phyloP scores from a whole-genome alignment of 164 flowering plant genomes.

The Stephania japonica region DNA sequence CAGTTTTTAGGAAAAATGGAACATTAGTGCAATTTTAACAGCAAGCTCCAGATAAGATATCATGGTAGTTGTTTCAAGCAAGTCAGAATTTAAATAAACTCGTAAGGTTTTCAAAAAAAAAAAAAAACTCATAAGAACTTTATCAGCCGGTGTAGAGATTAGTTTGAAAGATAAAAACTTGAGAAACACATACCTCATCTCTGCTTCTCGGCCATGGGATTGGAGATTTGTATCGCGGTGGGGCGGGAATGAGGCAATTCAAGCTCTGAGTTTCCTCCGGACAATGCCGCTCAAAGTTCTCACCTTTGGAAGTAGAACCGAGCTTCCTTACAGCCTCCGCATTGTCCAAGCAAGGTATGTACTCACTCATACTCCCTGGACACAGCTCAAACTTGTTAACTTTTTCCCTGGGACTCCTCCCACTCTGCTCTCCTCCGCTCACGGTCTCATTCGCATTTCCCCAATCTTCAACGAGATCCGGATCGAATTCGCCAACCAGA shows the following conservation, averaged over 20 bases:
- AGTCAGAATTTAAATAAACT: background rate
- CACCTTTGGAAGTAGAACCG: constrained; percentile 55
- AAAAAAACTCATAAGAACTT: too few species aligned
- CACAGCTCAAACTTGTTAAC: constrained; percentile 51
- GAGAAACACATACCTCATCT: constrained; percentile 84
- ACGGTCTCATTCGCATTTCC: constrained; percentile 31
- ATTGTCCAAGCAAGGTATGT: constrained; percentile 74
- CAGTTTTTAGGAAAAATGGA: background rate
- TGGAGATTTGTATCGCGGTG: constrained; percentile 53
- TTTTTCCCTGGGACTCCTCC: constrained; percentile 22
- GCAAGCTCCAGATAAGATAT: background rate
- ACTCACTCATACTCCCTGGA: constrained; percentile 56
- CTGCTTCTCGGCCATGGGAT: constrained; percentile 93
- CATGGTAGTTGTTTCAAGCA: background rate
- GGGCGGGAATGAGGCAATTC: constrained; percentile 84
- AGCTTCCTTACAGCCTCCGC: constrained; percentile 47
- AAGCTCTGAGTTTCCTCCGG: constrained; percentile 47
- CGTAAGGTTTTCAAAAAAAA: too few species aligned
- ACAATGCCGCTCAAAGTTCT: constrained; percentile 75
- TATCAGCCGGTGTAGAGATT: background rate
- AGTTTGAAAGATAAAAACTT: background rate
- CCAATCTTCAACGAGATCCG: constrained; percentile 53
- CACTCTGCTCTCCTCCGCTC: constrained; percentile 12
- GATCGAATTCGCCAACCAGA: constrained; percentile 71
- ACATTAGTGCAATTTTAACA: background rate